These are phyloP conservation scores for Fusarium metavorans DNA, from an alignment of 2,329 filamentous ascomycete genomes.

Conservation along the genomic window DNA sequence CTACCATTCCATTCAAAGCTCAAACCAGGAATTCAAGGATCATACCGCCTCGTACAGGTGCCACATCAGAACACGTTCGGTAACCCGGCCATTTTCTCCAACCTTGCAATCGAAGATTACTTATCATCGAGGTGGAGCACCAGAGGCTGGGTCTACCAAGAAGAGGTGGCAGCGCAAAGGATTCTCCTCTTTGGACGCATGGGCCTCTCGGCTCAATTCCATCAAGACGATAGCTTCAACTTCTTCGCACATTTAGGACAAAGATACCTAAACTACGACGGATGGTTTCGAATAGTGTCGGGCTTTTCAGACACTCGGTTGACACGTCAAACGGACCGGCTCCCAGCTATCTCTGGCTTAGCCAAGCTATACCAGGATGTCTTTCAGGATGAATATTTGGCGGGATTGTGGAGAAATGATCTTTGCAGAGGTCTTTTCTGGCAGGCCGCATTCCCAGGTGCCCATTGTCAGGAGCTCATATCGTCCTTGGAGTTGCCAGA, in stretches of 20 bases:
- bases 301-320: neutral
- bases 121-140: neutral
- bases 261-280: neutral
- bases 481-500: neutral
- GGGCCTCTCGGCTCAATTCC: neutral
- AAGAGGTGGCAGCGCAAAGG: neutral
- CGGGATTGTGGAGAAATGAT: slow-evolving; percentile 14
- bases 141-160: neutral
- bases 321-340: slow-evolving; percentile 1
- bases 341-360: slow-evolving; percentile 7
- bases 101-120: neutral
- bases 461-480: neutral
- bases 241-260: neutral
- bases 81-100: neutral
- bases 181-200: neutral
- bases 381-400: neutral
- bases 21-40: neutral
- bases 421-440: neutral
- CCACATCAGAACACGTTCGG: fast-evolving
- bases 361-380: neutral
- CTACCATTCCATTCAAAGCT: neutral
- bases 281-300: slow-evolving; percentile 5
- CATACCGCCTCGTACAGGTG: neutral
- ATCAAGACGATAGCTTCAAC: neutral
- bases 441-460: neutral